Percentiles rank a stretch among this genome's conserved stretches.
phyloP scores from a whole-genome alignment of 306 rosid genomes.

The Mimosa bimucronata region DNA sequence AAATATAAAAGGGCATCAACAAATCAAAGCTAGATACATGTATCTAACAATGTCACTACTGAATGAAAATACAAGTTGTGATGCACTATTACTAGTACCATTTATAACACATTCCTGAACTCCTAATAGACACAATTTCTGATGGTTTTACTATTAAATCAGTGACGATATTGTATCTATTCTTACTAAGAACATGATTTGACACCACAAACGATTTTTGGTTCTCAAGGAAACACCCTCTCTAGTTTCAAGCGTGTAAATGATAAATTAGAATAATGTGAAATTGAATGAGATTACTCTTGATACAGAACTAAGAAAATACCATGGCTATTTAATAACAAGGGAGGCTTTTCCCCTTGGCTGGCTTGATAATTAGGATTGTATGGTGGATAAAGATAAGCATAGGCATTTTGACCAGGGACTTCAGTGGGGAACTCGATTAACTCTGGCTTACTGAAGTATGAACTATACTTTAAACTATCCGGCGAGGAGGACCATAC shows the following conservation, averaged over 20 bases:
- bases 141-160: neutral
- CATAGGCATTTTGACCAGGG: conserved; percentile 89
- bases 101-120: neutral
- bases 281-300: neutral
- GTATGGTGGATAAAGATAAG: conserved; percentile 84
- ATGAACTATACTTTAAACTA: conserved; percentile 63
- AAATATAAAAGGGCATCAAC: neutral
- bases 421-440: conserved; percentile 94
- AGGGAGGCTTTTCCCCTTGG: conserved; percentile 83
- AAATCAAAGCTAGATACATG: neutral
- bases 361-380: conserved; percentile 67
- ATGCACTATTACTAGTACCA: neutral
- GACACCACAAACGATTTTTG: conserved; percentile 1
- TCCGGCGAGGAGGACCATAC: conserved; percentile 93
- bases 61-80: neutral
- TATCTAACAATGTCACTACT: neutral
- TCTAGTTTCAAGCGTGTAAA: neutral
- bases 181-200: neutral
- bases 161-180: too few relatives aligned
- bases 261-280: conserved; percentile 23
- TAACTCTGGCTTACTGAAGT: conserved; percentile 79
- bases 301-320: conserved; percentile 33
- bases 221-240: neutral
- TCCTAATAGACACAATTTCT: neutral
- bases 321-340: conserved; percentile 91